Evolutionary conservation across 2,329 filamentous ascomycete species (phyloP), one percentile per base, ranked within the genome.

Genomic region (Conoideocrella luteorostrata): DNA sequence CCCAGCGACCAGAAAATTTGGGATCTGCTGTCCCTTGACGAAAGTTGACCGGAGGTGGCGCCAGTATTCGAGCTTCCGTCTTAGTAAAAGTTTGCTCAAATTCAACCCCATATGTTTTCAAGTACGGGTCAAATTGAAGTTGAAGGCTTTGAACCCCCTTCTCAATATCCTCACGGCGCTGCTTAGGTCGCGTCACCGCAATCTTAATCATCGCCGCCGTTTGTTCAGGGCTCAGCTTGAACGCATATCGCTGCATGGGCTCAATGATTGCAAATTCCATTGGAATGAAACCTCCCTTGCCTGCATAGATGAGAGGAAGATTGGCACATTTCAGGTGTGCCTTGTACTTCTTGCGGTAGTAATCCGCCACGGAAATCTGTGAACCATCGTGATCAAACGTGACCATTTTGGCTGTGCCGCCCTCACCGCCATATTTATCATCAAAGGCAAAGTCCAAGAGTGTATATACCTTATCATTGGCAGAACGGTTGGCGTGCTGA

Each of bases 201-300:
- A 91, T 88, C 62, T 86, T 91, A 69, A 98, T 96, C 93, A 98
- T 98, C 5, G 75, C 67, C 0, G 83, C 69, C 0, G 91, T 96
- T 66, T 95, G 73, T 0, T 66, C 59, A 0, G 74, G 69, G 42
- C 74, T 74, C 2, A 86, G 60, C 62, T 85, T 86, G 65, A 69
- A 83, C 0, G 69, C 67, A 50, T 83, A 86, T 0, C 77, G 69
- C 58, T 85, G 81, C 57, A 78, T 72, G 0, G 68, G 61, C 28
- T 69, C 55, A 6, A 81, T 51, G 7, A 65, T 63, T 43, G 77
- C 78, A 4, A 80, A 59, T 52, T 86, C 82, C 65, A 84, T 74
- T 0, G 82, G 82, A 49, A 83, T 81, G 4, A 65, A 61, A 0
- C 72, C 77, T 2, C 60, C 71, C 33, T 71, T 73, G 4, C 68